Conservation (phyloP, 495 filamentous ascomycete genomes). For the Penicillium dipodomyicola region DNA sequence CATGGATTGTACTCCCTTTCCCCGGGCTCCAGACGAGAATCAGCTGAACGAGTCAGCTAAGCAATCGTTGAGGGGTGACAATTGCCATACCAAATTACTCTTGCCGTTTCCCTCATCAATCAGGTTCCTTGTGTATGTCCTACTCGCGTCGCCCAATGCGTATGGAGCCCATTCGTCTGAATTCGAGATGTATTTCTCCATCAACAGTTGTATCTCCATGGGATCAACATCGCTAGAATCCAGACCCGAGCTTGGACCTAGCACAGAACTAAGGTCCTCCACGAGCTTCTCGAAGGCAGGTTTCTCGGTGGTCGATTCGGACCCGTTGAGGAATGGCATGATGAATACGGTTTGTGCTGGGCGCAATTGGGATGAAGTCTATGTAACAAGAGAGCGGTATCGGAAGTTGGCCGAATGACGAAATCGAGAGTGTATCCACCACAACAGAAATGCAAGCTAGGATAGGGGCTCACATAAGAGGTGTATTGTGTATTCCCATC, state of each 20-base stretch:
- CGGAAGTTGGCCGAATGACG: slow-evolving; percentile 16
- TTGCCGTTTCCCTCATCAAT: slow-evolving; percentile 91
- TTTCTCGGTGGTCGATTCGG: slow-evolving; percentile 11
- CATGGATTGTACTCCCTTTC: slow-evolving; percentile 81
- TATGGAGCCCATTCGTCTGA: slow-evolving; percentile 69
- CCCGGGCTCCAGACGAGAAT: slow-evolving; percentile 92
- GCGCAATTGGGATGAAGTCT: background rate
- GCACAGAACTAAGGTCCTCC: slow-evolving; percentile 61
- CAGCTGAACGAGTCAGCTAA: slow-evolving; percentile 46
- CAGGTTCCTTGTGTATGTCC: slow-evolving; percentile 80
- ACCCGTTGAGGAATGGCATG: slow-evolving; percentile 38
- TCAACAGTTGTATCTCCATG: slow-evolving; percentile 60
- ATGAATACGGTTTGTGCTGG: slow-evolving; percentile 10
- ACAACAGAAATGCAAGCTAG: background rate
- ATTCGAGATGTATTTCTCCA: slow-evolving; percentile 68
- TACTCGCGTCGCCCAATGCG: slow-evolving; percentile 61
- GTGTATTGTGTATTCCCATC: slow-evolving; percentile 1
- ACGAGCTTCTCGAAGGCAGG: slow-evolving; percentile 69
- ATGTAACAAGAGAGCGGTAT: slow-evolving; percentile 15
- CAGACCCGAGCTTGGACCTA: slow-evolving; percentile 77
- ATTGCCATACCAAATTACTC: slow-evolving; percentile 70
- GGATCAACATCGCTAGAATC: slow-evolving; percentile 77
- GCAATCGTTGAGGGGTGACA: background rate
- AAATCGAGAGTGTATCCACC: background rate
- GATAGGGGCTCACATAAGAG: background rate